Evolutionary conservation across 345 rosid genomes (phyloP), one percentile per base, ranked within the genome.

Genomic region (Fremontodendron californicum): DNA sequence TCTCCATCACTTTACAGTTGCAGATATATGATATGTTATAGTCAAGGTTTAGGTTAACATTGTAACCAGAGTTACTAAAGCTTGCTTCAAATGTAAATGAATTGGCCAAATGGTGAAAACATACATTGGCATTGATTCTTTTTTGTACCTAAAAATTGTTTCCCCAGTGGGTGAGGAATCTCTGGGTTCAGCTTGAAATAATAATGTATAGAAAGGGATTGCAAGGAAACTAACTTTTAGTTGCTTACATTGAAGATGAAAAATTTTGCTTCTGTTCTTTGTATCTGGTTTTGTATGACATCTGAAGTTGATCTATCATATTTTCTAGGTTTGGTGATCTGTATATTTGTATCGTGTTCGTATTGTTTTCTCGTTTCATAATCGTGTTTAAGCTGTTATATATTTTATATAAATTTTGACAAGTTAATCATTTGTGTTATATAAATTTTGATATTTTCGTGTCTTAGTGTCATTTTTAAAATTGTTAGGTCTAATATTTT

Each of bases 81-180:
- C 77, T 75, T 49, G 57, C 51, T 81, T 79, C 75, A 60, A 76
- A 5, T 84, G 86, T 86, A 84, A 79, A 80, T 84, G 76, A 78
- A 67, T 75, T 77, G 65, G 79, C 79, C 71, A 68, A 73, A 18
- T 31, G 39, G 54, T 69, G 77, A 57, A 39, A 75, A 31, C 54
- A 33, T 40, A 52, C 51, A 33, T 75, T 58, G 58, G 35, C 60
- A 27, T 66, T 58, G 71, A 77, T 81, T 79, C 78, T 49, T 83
- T 87, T 81, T 68, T 73, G 65, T 58, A 67, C 80, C 60, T 62
- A 15, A 70, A 29, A 48, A 3, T 49, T 29, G 57, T 71, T 68
- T 31, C 15, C 79, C 71, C 75, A 48, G 71, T 67, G 58, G 66
- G 40, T 67, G 54, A 73, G 27, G 70, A 15, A 46, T 55, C 40